Percentiles rank a stretch among this genome's conserved stretches.
phyloP scores from a whole-genome alignment of 805 yeast genomes.

The Monosporozyma yasuniensis region DNA sequence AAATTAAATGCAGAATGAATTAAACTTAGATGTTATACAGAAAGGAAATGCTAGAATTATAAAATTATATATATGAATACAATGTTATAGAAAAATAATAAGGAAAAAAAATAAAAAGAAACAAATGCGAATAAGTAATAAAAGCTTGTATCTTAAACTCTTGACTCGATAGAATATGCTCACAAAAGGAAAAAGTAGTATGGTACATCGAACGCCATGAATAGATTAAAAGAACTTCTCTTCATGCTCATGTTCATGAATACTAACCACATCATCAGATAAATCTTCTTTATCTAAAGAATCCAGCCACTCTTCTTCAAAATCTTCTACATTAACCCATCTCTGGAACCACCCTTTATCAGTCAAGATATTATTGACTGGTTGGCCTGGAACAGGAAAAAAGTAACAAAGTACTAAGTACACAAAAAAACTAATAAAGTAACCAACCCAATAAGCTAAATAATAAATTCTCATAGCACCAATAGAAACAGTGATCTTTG shows the following conservation, averaged over 20 bases:
- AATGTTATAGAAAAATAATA: not conserved
- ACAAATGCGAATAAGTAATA: not conserved
- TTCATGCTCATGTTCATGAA: slow-evolving; percentile 3
- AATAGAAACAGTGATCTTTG: slow-evolving; percentile 49
- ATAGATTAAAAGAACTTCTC: slow-evolving; percentile 1
- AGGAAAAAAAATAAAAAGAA: not conserved
- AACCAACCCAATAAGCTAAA: slow-evolving; percentile 71
- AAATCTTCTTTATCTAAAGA: slow-evolving; percentile 4
- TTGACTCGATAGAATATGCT: not conserved
- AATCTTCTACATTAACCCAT: slow-evolving; percentile 53
- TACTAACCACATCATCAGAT: slow-evolving; percentile 4
- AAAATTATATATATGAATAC: not conserved
- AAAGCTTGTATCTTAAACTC: not conserved
- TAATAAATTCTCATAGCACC: slow-evolving; percentile 66
- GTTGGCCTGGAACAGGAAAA: slow-evolving; percentile 44
- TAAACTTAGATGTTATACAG: not conserved
- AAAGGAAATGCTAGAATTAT: not conserved
- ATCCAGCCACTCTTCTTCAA: slow-evolving; percentile 34
- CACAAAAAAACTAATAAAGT: slow-evolving; percentile 44
- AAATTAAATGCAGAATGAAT: not conserved
- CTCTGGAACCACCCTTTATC: slow-evolving; percentile 57
- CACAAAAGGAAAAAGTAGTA: not conserved
- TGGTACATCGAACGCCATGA: not conserved
- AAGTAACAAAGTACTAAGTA: slow-evolving; percentile 45
- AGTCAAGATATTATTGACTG: slow-evolving; percentile 33